Percentiles rank a stretch among this genome's conserved stretches.
These are phyloP conservation scores for Phaffomyces opuntiae DNA, from an alignment of 805 yeast species.

Conservation along the genomic window DNA sequence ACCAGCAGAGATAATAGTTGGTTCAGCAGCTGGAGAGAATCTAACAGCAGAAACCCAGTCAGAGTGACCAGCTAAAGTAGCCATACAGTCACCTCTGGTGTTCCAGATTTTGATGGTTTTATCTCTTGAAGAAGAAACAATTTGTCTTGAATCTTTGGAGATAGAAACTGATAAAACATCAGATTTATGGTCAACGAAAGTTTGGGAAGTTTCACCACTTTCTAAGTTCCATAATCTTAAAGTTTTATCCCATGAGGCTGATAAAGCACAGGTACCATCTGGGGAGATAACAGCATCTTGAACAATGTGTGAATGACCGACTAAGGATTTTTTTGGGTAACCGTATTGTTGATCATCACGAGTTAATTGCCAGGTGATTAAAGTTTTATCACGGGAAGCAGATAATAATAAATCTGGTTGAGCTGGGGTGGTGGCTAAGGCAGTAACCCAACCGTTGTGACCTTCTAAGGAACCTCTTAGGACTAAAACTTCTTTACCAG, in stretches of 20 bases:
- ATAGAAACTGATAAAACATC: slow-evolving; percentile 97
- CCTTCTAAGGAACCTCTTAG: slow-evolving; percentile 99
- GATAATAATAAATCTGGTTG: slow-evolving; percentile 97
- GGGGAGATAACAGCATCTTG: slow-evolving; percentile 96
- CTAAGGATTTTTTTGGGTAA: slow-evolving; percentile 94
- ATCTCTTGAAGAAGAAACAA: slow-evolving; percentile 98
- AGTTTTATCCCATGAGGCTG: slow-evolving; percentile 99
- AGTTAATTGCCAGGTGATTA: slow-evolving; percentile 95
- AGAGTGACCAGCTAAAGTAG: slow-evolving; percentile 89
- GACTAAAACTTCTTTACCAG: slow-evolving; percentile 93
- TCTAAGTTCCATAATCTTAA: slow-evolving; percentile 97
- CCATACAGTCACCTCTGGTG: slow-evolving; percentile 95
- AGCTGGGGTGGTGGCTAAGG: slow-evolving; percentile 95
- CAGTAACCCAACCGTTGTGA: slow-evolving; percentile 96
- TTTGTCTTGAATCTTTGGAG: slow-evolving; percentile 93
- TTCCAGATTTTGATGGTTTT: slow-evolving; percentile 99
- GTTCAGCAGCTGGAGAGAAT: slow-evolving; percentile 80
- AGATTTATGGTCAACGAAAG: slow-evolving; percentile 97
- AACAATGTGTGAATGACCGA: slow-evolving; percentile 99
- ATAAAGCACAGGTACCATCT: slow-evolving; percentile 95
- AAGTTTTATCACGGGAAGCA: slow-evolving; percentile 97
- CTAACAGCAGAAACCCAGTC: slow-evolving; percentile 99
- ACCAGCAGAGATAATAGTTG: slow-evolving; percentile 92
- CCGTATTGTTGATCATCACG: slow-evolving; percentile 97
- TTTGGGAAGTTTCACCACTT: slow-evolving; percentile 87